Evolutionary conservation across 441 rosid species (phyloP), one percentile per base, ranked within the genome.

Genomic region (Bruguiera hainesii): DNA sequence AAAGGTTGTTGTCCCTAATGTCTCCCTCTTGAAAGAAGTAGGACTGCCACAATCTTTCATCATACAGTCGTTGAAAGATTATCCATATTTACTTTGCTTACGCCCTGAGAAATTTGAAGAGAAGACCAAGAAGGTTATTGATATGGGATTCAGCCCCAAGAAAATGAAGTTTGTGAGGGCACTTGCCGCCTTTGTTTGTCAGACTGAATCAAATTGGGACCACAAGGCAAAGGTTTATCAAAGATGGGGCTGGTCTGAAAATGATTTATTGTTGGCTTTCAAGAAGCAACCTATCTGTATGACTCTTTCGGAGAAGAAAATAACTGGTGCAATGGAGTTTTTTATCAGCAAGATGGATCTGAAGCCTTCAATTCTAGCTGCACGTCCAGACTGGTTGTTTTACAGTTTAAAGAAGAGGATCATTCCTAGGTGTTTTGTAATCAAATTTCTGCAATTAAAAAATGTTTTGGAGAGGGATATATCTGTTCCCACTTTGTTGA

Each of bases 211-310:
- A 53, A 53, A 9, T 11, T 53, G 58, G 29, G 25, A 8, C 28
- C 58, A 11, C 4, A 53, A 53, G 21, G 23, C 15, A 20, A 29
- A 85, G 77, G 84, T 82, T 20, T 90, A 84, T 28, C 59, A 58
- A 69, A 75, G 75, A 66, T 90, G 92, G 95, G 88, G 84, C 6
- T 90, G 90, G 92, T 74, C 88, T 21, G 76, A 77, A 56, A 87
- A 83, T 35, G 88, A 85, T 31, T 78, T 82, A 35, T 61, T 46
- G 37, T 42, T 69, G 0, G 94, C 89, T 0, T 90, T 85, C 42
- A 83, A 72, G 76, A 88, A 77, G 71, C 80, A 81, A 4, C 94
- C 92, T 3, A 60, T 75, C 29, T 80, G 80, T 69, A 82, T 90
- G 88, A 80, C 72, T 76, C 29, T 83, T 31, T 86, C 94, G 0